Conservation (phyloP, 1,139 yeast species). For the Pichia sp. region DNA sequence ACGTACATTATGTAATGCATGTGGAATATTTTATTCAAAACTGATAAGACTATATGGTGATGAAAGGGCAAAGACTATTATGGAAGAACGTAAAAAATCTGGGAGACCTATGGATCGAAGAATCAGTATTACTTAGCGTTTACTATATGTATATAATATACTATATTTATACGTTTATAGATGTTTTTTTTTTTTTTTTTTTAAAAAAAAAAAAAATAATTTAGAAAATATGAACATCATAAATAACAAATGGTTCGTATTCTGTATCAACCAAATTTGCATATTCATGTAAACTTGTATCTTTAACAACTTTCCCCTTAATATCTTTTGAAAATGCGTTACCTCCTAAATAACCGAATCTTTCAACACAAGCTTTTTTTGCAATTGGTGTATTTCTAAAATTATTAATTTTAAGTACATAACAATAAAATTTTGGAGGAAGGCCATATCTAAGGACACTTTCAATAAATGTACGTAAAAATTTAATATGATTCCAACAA, state of each 20-base stretch:
- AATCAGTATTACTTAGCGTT: constrained; percentile 18
- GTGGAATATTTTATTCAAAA: constrained; percentile 80
- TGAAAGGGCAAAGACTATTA: constrained; percentile 44
- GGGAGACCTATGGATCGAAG: constrained; percentile 28
- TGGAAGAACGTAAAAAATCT: constrained; percentile 24
- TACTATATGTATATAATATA: background rate
- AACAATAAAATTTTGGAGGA: constrained; percentile 84
- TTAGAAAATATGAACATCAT: constrained; percentile 41
- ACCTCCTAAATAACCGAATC: constrained; percentile 89
- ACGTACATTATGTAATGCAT: constrained; percentile 80
- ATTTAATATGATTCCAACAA: constrained; percentile 85
- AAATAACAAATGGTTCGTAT: constrained; percentile 91
- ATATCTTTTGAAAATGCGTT: constrained; percentile 66
- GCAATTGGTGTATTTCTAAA: constrained; percentile 48
- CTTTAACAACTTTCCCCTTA: constrained; percentile 57
- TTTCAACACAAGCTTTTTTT: constrained; percentile 59
- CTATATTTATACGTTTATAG: background rate
- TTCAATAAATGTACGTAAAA: constrained; percentile 50
- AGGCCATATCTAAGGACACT: constrained; percentile 88
- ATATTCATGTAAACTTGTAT: constrained; percentile 61
- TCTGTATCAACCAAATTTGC: constrained; percentile 90
- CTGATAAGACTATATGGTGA: constrained; percentile 63
- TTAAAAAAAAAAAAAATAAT: background rate
- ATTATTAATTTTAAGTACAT: constrained; percentile 42
- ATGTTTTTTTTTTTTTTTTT: background rate